Evolutionary conservation across 2,329 filamentous ascomycete species (phyloP).

Genomic region (Beauveria australis): DNA sequence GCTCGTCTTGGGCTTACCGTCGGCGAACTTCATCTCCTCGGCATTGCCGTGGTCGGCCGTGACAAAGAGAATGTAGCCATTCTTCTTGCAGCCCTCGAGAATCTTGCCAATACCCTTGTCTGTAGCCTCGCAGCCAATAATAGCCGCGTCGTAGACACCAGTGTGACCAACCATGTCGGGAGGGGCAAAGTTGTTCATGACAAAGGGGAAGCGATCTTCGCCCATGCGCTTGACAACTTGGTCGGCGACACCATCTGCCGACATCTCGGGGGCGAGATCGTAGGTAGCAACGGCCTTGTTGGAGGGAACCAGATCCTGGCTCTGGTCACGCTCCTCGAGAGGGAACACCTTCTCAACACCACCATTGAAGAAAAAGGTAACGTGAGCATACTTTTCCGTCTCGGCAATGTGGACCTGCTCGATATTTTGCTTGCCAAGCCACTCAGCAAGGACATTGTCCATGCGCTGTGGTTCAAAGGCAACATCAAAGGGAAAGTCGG

Average conservation of each 20-base stretch:
- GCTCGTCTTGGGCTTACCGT: constrained; percentile 94
- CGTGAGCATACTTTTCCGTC: constrained; percentile 99
- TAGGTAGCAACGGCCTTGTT: constrained; percentile 90
- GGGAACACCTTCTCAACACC: constrained; percentile 95
- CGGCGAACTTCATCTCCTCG: constrained; percentile 96
- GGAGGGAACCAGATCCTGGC: constrained; percentile 69
- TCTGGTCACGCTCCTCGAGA: constrained; percentile 82
- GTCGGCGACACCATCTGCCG: constrained; percentile 78
- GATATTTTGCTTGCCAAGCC: constrained; percentile 79
- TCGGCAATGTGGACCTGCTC: constrained; percentile 96
- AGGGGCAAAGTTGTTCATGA: constrained; percentile 99
- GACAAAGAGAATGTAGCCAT: constrained; percentile 89
- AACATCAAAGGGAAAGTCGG: constrained; percentile 82
- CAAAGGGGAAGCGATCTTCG: constrained; percentile 83
- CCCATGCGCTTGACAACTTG: constrained; percentile 81
- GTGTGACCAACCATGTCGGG: constrained; percentile 99
- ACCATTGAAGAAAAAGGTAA: constrained; percentile 99
- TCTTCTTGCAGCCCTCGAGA: constrained; percentile 87
- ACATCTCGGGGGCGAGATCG: constrained; percentile 93
- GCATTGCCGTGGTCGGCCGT: constrained; percentile 97
- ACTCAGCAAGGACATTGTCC: constrained; percentile 97
- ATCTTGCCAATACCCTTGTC: constrained; percentile 92
- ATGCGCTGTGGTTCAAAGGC: constrained; percentile 93
- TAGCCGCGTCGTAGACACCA: constrained; percentile 89
- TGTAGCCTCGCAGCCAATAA: constrained; percentile 75